Conservation (phyloP, 2,329 filamentous ascomycete species). For the Arthrinium puccinioides region DNA sequence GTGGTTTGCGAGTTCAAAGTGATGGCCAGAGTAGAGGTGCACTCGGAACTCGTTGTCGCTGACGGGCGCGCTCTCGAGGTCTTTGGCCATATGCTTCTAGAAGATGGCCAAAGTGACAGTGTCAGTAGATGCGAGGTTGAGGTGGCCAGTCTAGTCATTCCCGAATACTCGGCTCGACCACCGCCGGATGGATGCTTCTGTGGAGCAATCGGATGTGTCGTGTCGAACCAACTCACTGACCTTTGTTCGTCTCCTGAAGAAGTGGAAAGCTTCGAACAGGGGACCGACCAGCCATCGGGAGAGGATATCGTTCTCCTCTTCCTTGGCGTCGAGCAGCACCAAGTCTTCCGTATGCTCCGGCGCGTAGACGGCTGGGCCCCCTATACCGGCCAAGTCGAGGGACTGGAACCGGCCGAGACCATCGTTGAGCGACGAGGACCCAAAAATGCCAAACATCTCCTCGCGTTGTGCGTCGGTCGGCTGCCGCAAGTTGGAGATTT, state of each 20-base stretch:
- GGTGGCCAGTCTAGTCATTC: no score
- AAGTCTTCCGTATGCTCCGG: background rate
- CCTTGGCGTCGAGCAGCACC: conserved; percentile 2
- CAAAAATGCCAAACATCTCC: conserved; percentile 1
- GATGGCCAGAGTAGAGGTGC: background rate
- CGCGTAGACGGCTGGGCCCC: conserved; percentile 2
- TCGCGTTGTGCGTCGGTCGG: conserved; percentile 3
- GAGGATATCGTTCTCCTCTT: conserved; percentile 4
- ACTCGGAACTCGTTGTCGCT: background rate
- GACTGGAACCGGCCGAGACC: conserved; percentile 3
- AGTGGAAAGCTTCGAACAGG: background rate
- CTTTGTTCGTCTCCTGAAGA: background rate
- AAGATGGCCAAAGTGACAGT: no score
- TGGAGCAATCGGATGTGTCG: no score
- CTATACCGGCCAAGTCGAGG: conserved; percentile 2
- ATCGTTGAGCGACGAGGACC: conserved; percentile 2
- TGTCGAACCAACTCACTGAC: no score
- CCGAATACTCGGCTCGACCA: no score
- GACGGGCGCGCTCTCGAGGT: background rate
- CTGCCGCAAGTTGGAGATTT: background rate
- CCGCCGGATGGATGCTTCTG: no score
- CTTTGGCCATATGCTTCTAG: conserved; percentile 1
- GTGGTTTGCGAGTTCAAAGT: conserved; percentile 1
- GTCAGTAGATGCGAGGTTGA: no score
- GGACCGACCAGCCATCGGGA: conserved; percentile 2